phyloP scores from a whole-genome alignment of 352 stramenopile species.

The Phytopythium boreale region DNA sequence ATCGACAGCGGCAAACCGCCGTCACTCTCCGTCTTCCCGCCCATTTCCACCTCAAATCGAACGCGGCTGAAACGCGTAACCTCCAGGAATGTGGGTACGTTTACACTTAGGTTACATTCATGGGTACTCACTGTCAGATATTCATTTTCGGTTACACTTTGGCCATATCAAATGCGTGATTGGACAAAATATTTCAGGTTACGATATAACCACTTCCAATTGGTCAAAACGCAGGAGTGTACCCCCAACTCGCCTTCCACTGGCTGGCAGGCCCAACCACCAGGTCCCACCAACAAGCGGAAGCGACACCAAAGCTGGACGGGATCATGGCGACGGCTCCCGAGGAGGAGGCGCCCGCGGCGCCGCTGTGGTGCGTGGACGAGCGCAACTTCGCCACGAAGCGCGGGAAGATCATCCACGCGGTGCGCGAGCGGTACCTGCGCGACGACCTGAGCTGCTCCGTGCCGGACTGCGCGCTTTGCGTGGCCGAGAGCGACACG shows the following conservation, averaged over 20 bases:
- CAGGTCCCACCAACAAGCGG: neutral
- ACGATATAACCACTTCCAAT: neutral
- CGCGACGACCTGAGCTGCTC: constrained; percentile 86
- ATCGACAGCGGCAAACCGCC: neutral
- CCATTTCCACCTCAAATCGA: neutral
- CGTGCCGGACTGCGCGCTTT: constrained; percentile 54
- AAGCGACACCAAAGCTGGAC: no score
- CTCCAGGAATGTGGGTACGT: no score
- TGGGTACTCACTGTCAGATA: no score
- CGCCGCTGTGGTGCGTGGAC: constrained; percentile 71
- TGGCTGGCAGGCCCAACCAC: neutral
- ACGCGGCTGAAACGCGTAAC: no score
- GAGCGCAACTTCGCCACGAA: constrained; percentile 79
- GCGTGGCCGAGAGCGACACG: constrained; percentile 54
- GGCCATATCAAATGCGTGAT: neutral
- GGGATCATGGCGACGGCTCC: neutral
- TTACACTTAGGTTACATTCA: no score
- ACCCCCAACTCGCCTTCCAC: neutral
- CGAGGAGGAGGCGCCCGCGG: neutral
- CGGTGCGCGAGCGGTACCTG: constrained; percentile 86
- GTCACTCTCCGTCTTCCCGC: neutral
- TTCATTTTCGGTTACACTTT: no score
- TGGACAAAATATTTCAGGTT: neutral
- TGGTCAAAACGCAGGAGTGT: neutral
- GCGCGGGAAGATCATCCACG: constrained; percentile 72